A percentile compares a stretch with the other conserved stretches of the same genome.
phyloP scores from a whole-genome alignment of 2,329 filamentous ascomycete species.

The Neofusicoccum ribis region DNA sequence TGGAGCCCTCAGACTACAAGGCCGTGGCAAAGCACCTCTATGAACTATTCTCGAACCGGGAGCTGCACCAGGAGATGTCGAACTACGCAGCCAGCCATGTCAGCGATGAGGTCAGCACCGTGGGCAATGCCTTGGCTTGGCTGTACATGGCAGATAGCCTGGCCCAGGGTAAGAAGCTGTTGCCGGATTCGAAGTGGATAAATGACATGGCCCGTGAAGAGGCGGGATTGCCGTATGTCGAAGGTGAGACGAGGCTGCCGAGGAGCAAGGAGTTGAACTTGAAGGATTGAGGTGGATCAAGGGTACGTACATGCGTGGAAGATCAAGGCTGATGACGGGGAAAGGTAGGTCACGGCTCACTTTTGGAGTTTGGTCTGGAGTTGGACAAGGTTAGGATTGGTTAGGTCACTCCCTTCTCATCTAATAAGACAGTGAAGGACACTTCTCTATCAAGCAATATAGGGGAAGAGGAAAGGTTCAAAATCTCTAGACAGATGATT shows the following conservation, averaged over 20 bases:
- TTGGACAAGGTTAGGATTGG: too few species aligned
- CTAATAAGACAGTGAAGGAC: too few species aligned
- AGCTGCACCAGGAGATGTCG: constrained; percentile 68
- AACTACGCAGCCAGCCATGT: constrained; percentile 64
- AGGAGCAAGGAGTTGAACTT: constrained; percentile 25
- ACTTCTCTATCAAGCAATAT: too few species aligned
- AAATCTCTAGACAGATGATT: too few species aligned
- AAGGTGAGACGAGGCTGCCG: constrained; percentile 63
- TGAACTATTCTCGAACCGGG: constrained; percentile 64
- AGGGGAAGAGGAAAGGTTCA: too few species aligned
- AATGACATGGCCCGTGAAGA: constrained; percentile 72
- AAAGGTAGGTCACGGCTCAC: not conserved
- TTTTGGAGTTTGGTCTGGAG: not conserved
- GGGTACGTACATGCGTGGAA: not conserved
- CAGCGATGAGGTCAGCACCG: constrained; percentile 78
- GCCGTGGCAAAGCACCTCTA: constrained; percentile 68
- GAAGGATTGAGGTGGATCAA: not conserved
- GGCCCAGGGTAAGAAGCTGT: constrained; percentile 57
- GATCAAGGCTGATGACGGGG: too few species aligned
- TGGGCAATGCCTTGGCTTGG: constrained; percentile 76
- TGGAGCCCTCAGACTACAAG: constrained; percentile 68
- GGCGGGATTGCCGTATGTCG: constrained; percentile 59
- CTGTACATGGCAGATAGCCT: constrained; percentile 73
- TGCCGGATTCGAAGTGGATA: constrained; percentile 66
- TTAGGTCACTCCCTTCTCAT: too few species aligned